Evolutionary conservation across 139 green algal genomes (phyloP).

Genomic region (Coelastrella sp.): DNA sequence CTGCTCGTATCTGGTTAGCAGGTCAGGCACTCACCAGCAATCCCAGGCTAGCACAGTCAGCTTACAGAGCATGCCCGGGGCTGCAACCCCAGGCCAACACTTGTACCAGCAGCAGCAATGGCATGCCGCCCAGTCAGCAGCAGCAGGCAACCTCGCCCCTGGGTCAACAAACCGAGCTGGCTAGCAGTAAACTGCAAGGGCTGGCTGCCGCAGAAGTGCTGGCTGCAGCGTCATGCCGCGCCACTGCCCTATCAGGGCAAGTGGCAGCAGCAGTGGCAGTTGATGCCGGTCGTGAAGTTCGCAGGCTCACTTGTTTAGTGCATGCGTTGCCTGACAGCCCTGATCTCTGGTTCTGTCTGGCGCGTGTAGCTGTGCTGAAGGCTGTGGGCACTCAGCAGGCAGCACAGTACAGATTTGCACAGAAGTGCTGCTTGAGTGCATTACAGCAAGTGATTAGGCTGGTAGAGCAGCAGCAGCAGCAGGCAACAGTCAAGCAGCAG

Average conservation of each 20-base stretch:
- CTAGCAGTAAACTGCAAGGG: too few relatives aligned
- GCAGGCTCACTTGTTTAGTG: conserved; percentile 26
- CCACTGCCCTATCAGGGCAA: conserved; percentile 15
- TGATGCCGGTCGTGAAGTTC: conserved; percentile 30
- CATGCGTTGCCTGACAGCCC: conserved; percentile 15
- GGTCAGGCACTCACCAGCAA: background rate
- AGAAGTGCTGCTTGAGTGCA: conserved; percentile 39
- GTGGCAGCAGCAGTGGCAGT: conserved; percentile 19
- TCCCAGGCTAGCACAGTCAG: conserved; percentile 13
- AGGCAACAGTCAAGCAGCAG: background rate
- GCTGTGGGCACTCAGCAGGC: conserved; percentile 30
- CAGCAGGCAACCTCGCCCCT: background rate
- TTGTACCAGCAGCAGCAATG: conserved; percentile 11
- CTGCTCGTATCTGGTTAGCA: conserved; percentile 23
- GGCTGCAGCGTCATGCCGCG: background rate
- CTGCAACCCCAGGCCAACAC: conserved; percentile 5
- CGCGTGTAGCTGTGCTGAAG: conserved; percentile 42
- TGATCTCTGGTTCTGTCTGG: conserved; percentile 42
- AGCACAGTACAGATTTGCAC: conserved; percentile 32
- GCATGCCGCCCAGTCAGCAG: background rate
- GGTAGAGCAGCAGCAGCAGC: conserved; percentile 13
- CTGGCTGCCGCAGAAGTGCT: background rate
- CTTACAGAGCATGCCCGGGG: background rate
- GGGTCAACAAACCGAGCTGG: background rate
- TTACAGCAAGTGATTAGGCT: background rate